Evolutionary conservation across 352 stramenopile species (phyloP), one percentile per base, ranked within the genome.

Genomic region (Globisporangium barbulae): DNA sequence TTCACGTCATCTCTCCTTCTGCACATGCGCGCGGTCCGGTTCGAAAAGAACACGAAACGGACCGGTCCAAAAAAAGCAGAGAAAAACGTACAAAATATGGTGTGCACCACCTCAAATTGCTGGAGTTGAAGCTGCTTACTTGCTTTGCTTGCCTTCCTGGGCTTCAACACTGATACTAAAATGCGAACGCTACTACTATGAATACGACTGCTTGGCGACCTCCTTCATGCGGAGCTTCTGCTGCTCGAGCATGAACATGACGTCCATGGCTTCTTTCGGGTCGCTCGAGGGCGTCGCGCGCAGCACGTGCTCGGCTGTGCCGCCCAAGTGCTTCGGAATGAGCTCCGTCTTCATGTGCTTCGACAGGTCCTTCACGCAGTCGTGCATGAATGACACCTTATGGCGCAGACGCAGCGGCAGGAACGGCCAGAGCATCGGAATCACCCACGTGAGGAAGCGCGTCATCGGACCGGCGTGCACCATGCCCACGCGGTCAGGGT

Each of bases 351-450:
- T 68, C 78, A 90, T 87, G 63, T 87, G 74, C 69, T 83, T 83
- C 19, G 76, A 72, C 45, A 89, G 55, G 22, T 88, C 81, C 7
- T 63, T 75, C 21, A 72, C 72, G 48, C 76, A 83, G 42, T 85
- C 70, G 33, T 74, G 73, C 75, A 90, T 86, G 54, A 90, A 85
- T 22, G 72, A 75, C n/a, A 86, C 68, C 41, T 90, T 90, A 55
- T 71, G 58, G 13, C 75, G 73, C 59, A 90, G 53, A 1, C 81
- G 75, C 45, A 70, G 55, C 6, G 81, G 81, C 19, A 90, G 63
- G 44, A 90, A 78, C 25, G 81, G 81, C 75, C 73, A 85, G n/a
- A 88, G 61, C 73, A 81, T 78, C 35, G 73, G 68, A 35, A 71
- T 73, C 3, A 85, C 58, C 54, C 72, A 79, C 63, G 81, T 79